phyloP scores from a whole-genome alignment of 257 asterid genomes.

The Gynochthodes officinalis region DNA sequence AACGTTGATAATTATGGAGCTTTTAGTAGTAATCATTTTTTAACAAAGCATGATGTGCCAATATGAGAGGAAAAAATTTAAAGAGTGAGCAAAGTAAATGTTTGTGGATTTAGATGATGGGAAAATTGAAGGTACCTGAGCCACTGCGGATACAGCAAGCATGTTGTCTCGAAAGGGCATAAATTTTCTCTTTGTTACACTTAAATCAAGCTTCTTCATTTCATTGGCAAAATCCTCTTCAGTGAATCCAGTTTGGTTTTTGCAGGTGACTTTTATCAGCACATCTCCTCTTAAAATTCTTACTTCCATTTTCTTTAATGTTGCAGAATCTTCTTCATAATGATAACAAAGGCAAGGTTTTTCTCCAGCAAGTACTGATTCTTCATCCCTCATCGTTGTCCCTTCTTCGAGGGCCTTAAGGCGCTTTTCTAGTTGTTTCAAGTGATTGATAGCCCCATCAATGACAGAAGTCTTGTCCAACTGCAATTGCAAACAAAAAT shows the following conservation, averaged over 20 bases:
- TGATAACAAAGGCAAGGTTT: not conserved
- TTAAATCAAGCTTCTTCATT: slow-evolving; percentile 7
- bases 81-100: not conserved
- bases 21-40: too few relatives aligned
- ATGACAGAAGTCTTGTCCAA: slow-evolving; percentile 2
- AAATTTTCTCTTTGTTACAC: not conserved
- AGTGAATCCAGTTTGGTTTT: not conserved
- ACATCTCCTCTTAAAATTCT: slow-evolving; percentile 1
- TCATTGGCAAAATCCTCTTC: not conserved
- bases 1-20: too few relatives aligned
- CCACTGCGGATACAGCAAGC: slow-evolving; percentile 1
- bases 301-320: not conserved
- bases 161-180: not conserved
- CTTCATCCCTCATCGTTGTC: not conserved
- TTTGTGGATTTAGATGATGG: not conserved
- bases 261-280: not conserved
- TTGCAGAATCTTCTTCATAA: not conserved
- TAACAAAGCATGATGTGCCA: not conserved
- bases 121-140: not conserved
- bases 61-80: not conserved
- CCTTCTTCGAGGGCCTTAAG: not conserved
- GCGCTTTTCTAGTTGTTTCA: slow-evolving; percentile 1
- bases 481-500: not conserved
- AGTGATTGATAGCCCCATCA: not conserved
- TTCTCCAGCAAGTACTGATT: not conserved